Percentiles rank a stretch among this genome's conserved stretches.
phyloP scores from a whole-genome alignment of 1,139 yeast genomes.

The Pichia sp. region DNA sequence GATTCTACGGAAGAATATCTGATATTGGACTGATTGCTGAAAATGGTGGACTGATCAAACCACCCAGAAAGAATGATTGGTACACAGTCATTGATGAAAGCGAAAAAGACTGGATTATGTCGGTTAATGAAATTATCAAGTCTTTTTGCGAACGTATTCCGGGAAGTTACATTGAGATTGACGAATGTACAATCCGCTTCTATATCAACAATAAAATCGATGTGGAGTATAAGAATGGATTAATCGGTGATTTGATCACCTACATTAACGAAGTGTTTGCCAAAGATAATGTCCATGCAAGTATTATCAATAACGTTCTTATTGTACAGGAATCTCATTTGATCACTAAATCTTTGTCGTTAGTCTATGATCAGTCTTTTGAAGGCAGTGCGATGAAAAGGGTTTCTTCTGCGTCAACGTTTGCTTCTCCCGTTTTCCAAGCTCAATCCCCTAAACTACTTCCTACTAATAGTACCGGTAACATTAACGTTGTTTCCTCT shows the following conservation, averaged over 20 bases:
- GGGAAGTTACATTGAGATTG: constrained; percentile 63
- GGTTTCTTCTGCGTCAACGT: constrained; percentile 18
- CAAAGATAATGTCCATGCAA: constrained; percentile 66
- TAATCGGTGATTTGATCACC: constrained; percentile 79
- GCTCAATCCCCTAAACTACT: constrained; percentile 6
- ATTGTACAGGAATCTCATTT: constrained; percentile 54
- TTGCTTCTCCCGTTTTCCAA: constrained; percentile 16
- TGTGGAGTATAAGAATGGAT: constrained; percentile 52
- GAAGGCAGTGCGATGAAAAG: constrained; percentile 8
- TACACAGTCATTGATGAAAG: constrained; percentile 43
- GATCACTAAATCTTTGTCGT: constrained; percentile 45
- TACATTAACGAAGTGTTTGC: constrained; percentile 74
- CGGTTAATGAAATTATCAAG: constrained; percentile 49
- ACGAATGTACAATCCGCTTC: constrained; percentile 69
- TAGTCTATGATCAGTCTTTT: constrained; percentile 24
- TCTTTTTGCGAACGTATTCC: constrained; percentile 75
- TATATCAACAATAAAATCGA: constrained; percentile 64
- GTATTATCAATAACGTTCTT: constrained; percentile 60
- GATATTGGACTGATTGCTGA: constrained; percentile 82
- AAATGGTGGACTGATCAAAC: constrained; percentile 69
- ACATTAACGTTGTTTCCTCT: background rate
- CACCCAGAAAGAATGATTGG: constrained; percentile 55
- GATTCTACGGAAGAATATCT: constrained; percentile 58
- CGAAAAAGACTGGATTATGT: constrained; percentile 55
- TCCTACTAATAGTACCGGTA: background rate